Conservation (phyloP, 192 early-diverging fungal species). For the Diversispora eburnea region DNA sequence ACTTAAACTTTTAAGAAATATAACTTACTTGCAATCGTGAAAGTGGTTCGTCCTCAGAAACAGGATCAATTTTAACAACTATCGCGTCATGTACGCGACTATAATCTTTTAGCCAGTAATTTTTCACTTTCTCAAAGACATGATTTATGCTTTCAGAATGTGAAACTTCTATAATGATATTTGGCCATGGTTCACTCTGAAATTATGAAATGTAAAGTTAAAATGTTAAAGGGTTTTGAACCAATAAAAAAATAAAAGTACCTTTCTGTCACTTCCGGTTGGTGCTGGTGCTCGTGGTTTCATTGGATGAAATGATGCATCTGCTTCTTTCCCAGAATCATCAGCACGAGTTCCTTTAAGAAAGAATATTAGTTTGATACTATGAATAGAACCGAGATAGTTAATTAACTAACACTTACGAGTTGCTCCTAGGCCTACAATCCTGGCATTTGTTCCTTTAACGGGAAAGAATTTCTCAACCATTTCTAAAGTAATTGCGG, state of each 20-base stretch:
- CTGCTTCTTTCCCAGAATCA: slow-evolving; percentile 7
- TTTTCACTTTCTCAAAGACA: background rate
- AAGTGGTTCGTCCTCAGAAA: slow-evolving; percentile 5
- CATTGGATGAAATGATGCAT: slow-evolving; percentile 6
- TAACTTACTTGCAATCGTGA: slow-evolving; percentile 15
- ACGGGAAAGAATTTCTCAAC: no score
- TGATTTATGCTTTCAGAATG: slow-evolving; percentile 17
- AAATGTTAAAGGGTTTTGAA: slow-evolving; percentile 11
- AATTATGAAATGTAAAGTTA: slow-evolving; percentile 13
- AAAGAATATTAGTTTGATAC: slow-evolving; percentile 13
- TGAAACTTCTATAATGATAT: slow-evolving; percentile 17
- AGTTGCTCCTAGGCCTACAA: background rate
- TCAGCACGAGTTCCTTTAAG: slow-evolving; percentile 16
- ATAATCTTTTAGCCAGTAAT: slow-evolving; percentile 15
- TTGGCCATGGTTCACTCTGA: slow-evolving; percentile 21
- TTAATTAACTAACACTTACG: slow-evolving; percentile 19
- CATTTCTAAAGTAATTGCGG: background rate
- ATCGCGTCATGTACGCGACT: slow-evolving; percentile 12
- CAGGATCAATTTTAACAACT: slow-evolving; percentile 24
- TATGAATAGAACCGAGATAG: slow-evolving; percentile 10
- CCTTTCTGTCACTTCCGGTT: slow-evolving; percentile 13
- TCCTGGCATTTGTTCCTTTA: background rate
- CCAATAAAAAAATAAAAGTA: slow-evolving; percentile 23
- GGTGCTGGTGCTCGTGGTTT: background rate
- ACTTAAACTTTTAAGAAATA: slow-evolving; percentile 13